Evolutionary conservation across 257 asterid species (phyloP).

Genomic region (Solanum infundibuliforme): DNA sequence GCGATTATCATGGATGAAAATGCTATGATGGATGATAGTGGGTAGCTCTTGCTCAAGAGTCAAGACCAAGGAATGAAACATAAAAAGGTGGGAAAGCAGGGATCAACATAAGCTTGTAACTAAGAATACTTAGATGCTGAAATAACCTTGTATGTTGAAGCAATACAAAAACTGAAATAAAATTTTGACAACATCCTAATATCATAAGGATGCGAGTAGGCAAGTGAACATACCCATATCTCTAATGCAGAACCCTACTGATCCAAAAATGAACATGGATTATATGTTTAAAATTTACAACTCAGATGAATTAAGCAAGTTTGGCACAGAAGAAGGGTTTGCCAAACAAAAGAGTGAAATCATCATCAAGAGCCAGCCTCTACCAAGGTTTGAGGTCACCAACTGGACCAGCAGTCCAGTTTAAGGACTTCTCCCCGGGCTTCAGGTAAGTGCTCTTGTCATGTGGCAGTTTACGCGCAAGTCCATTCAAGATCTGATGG

Average conservation of each 20-base stretch:
- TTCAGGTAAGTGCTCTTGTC: slow-evolving; percentile 35
- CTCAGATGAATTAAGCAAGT: neutral
- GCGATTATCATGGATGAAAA: neutral
- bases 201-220: neutral
- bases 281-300: neutral
- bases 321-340: neutral
- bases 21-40: neutral
- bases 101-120: neutral
- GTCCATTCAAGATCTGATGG: slow-evolving; percentile 79
- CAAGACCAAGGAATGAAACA: neutral
- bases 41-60: neutral
- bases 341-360: neutral
- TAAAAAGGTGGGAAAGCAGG: neutral
- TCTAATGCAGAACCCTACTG: neutral
- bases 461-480: slow-evolving; percentile 77
- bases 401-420: slow-evolving; percentile 90
- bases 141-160: neutral
- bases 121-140: neutral
- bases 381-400: slow-evolving; percentile 84
- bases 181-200: neutral
- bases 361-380: neutral
- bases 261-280: neutral
- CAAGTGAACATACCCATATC: neutral
- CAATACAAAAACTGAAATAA: neutral
- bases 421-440: slow-evolving; percentile 48